A percentile compares a stretch with the other conserved stretches of the same genome.
phyloP scores from a whole-genome alignment of 2,329 filamentous ascomycete genomes.

The Westerdykella aurantiaca region DNA sequence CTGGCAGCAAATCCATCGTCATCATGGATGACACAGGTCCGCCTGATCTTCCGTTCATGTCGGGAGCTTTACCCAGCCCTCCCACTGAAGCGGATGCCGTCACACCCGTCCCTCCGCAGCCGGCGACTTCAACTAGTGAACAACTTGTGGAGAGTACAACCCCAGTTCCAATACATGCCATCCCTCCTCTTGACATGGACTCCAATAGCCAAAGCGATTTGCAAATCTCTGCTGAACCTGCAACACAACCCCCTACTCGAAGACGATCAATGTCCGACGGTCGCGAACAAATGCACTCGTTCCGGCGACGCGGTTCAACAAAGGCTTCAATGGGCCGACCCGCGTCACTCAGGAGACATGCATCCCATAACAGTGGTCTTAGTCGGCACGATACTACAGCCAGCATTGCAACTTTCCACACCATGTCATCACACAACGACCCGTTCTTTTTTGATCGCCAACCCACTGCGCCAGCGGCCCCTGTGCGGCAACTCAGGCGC shows the following conservation, averaged over 20 bases:
- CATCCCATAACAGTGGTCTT: slow-evolving; percentile 56
- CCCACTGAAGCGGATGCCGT: slow-evolving; percentile 7
- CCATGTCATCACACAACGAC: slow-evolving; percentile 39
- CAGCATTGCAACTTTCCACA: slow-evolving; percentile 54
- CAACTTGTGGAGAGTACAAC: slow-evolving; percentile 8
- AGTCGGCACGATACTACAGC: slow-evolving; percentile 47
- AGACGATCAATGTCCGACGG: slow-evolving; percentile 29
- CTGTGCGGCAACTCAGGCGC: slow-evolving; percentile 40
- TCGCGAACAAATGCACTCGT: slow-evolving; percentile 30
- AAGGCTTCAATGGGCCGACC: slow-evolving; percentile 24
- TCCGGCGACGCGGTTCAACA: slow-evolving; percentile 29
- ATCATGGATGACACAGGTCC: slow-evolving; percentile 67
- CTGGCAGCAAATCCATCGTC: slow-evolving; percentile 83
- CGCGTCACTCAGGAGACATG: slow-evolving; percentile 49
- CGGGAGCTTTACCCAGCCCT: slow-evolving; percentile 40
- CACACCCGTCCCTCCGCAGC: slow-evolving; percentile 4
- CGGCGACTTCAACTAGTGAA: slow-evolving; percentile 15
- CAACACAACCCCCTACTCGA: slow-evolving; percentile 4
- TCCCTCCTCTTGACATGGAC: slow-evolving; percentile 5
- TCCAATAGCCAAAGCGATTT: slow-evolving; percentile 11
- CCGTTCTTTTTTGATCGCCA: slow-evolving; percentile 36
- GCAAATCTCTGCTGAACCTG: background rate
- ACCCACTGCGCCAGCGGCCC: slow-evolving; percentile 13
- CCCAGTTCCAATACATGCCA: slow-evolving; percentile 8
- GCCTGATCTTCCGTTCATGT: slow-evolving; percentile 52